phyloP scores from a whole-genome alignment of 1,284 basidiomycete genomes.

The Moniliophthora roreri region DNA sequence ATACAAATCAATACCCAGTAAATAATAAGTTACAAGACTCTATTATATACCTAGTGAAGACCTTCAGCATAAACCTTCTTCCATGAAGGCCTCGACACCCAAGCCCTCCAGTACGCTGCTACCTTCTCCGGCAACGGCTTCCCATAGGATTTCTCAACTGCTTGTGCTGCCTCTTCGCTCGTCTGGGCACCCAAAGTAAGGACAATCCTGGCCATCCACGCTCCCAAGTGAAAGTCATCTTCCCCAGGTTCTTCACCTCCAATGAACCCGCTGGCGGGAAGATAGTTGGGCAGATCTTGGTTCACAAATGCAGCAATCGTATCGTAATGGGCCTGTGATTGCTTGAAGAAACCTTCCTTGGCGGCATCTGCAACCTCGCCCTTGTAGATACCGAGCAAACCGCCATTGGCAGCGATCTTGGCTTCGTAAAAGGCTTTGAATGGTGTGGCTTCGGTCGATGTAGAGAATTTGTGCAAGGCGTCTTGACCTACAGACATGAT shows the following conservation, averaged over 20 bases:
- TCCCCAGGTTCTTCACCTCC: constrained; percentile 48
- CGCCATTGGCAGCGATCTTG: constrained; percentile 49
- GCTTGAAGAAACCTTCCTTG: constrained; percentile 40
- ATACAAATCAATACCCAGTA: too few relatives aligned
- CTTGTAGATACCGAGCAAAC: constrained; percentile 43
- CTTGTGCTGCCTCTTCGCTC: constrained; percentile 34
- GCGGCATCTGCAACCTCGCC: constrained; percentile 33
- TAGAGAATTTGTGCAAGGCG: constrained; percentile 40
- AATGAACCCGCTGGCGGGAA: constrained; percentile 47
- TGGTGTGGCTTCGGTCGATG: constrained; percentile 39
- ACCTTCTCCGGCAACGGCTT: constrained; percentile 39
- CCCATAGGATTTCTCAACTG: constrained; percentile 41
- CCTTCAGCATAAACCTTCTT: constrained; percentile 49
- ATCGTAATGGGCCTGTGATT: constrained; percentile 40
- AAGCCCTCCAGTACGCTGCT: constrained; percentile 44
- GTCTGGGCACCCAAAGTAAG: constrained; percentile 33
- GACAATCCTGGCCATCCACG: constrained; percentile 50
- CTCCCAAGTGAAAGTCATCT: constrained; percentile 54
- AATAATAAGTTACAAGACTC: too few relatives aligned
- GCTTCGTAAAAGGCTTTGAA: constrained; percentile 53
- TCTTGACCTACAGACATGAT: constrained; percentile 32
- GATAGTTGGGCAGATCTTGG: constrained; percentile 37
- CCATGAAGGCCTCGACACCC: constrained; percentile 58
- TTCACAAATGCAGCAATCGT: constrained; percentile 37
- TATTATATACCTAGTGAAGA: constrained; percentile 36